Evolutionary conservation across 2,329 filamentous ascomycete species (phyloP).

Genomic region (Cercospora sojina): DNA sequence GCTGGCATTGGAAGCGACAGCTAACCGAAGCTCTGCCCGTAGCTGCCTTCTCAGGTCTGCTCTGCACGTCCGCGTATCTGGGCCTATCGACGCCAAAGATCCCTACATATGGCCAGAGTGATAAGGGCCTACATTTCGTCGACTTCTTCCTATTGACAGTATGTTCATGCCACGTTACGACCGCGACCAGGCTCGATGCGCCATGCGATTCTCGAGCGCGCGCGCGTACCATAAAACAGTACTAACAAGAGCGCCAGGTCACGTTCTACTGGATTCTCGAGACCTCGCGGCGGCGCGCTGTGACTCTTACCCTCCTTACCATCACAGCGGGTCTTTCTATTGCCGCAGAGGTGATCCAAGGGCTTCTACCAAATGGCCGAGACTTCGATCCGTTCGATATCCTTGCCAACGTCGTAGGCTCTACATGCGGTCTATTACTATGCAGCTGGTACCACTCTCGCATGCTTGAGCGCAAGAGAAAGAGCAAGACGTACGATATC

Average conservation of each 20-base stretch:
- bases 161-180: conserved; percentile 26
- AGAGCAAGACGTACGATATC: conserved; percentile 68
- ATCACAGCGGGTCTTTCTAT: conserved; percentile 73
- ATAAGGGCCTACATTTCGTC: conserved; percentile 83
- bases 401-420: conserved; percentile 81
- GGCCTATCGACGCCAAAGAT: conserved; percentile 65
- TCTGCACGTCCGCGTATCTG: conserved; percentile 70
- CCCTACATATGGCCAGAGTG: conserved; percentile 65
- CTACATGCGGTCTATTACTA: conserved; percentile 66
- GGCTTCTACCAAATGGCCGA: conserved; percentile 61
- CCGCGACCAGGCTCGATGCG: not conserved
- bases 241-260: conserved; percentile 18
- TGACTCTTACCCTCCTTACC: conserved; percentile 78
- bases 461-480: conserved; percentile 84
- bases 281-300: conserved; percentile 76
- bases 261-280: conserved; percentile 96
- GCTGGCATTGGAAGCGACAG: conserved; percentile 1
- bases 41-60: conserved; percentile 58
- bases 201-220: not conserved
- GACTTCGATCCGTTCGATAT: conserved; percentile 79
- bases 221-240: not conserved
- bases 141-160: conserved; percentile 89
- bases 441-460: conserved; percentile 92
- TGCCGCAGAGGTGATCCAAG: conserved; percentile 74
- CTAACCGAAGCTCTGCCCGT: conserved; percentile 9